Conservation (phyloP, 202 grass and related monocot species). For the Dendrocalamus latiflorus region DNA sequence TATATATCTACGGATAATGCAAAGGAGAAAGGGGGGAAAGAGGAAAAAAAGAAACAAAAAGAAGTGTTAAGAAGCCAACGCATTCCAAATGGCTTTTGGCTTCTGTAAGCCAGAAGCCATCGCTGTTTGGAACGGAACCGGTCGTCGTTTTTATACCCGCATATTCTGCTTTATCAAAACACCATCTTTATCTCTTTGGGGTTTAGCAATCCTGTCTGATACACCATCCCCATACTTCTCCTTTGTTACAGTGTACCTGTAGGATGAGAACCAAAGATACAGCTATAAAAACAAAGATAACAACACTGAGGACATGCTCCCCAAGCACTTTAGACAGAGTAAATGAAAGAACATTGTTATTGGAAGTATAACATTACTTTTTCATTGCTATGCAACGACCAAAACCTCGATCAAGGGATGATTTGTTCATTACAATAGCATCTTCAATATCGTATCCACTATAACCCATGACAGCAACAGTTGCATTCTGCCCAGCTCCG, state of each 20-base stretch:
- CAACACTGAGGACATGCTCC: neutral
- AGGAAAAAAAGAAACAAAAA: too few relatives aligned
- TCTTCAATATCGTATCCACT: slow-evolving; percentile 99
- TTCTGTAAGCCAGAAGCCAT: too few relatives aligned
- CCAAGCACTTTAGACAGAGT: slow-evolving; percentile 1
- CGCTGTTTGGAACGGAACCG: too few relatives aligned
- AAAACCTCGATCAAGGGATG: slow-evolving; percentile 96
- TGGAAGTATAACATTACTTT: slow-evolving; percentile 55
- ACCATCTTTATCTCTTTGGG: slow-evolving; percentile 67
- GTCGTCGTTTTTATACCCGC: slow-evolving; percentile 54
- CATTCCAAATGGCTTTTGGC: too few relatives aligned
- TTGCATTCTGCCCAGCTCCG: slow-evolving; percentile 93
- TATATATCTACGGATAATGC: too few relatives aligned
- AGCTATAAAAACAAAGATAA: slow-evolving; percentile 12
- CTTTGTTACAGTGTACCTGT: slow-evolving; percentile 66
- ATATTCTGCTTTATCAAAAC: slow-evolving; percentile 52
- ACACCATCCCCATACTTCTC: slow-evolving; percentile 49
- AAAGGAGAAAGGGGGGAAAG: too few relatives aligned
- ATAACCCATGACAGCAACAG: slow-evolving; percentile 94
- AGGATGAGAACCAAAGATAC: slow-evolving; percentile 31
- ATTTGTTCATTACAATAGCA: slow-evolving; percentile 99
- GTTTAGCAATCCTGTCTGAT: slow-evolving; percentile 61
- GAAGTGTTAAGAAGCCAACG: too few relatives aligned
- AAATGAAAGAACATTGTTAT: neutral
- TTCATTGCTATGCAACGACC: slow-evolving; percentile 96